phyloP scores from a whole-genome alignment of 768 basidiomycete species.

The Kwoniella pini region DNA sequence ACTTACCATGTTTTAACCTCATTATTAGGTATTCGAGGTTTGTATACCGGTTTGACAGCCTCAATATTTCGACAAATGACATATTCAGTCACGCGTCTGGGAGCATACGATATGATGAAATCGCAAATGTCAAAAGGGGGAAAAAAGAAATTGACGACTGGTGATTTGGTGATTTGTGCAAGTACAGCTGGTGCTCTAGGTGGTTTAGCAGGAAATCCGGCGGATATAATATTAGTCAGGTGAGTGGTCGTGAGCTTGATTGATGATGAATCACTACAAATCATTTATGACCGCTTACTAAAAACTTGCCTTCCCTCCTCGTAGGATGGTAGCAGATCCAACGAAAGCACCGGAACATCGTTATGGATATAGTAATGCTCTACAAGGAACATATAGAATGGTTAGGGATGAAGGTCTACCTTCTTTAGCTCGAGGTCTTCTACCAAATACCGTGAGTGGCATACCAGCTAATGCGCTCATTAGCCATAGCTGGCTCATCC shows the following conservation, averaged over 20 bases:
- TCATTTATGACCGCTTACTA: neutral
- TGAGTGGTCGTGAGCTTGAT: conserved; percentile 6
- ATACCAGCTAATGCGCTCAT: neutral
- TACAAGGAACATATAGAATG: conserved; percentile 50
- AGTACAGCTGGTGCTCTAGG: conserved; percentile 50
- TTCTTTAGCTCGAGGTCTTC: conserved; percentile 39
- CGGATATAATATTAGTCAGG: conserved; percentile 44
- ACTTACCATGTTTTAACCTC: neutral
- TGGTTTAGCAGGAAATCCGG: conserved; percentile 49
- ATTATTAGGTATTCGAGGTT: conserved; percentile 44
- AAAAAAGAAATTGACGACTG: conserved; percentile 26
- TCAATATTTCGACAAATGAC: conserved; percentile 51
- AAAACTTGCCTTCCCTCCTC: neutral
- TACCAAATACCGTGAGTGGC: conserved; percentile 47
- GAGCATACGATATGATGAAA: conserved; percentile 52
- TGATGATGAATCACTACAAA: neutral
- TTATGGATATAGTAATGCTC: conserved; percentile 44
- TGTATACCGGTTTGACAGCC: conserved; percentile 51
- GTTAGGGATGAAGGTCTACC: conserved; percentile 43
- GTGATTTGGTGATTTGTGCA: conserved; percentile 45
- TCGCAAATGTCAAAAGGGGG: conserved; percentile 31
- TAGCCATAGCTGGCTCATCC: too few species aligned
- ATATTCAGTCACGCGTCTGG: conserved; percentile 46
- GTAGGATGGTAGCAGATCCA: conserved; percentile 51
- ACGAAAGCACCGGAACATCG: conserved; percentile 42